Conservation (phyloP, 352 stramenopile species). For the Globisporangium recalcitrans region DNA sequence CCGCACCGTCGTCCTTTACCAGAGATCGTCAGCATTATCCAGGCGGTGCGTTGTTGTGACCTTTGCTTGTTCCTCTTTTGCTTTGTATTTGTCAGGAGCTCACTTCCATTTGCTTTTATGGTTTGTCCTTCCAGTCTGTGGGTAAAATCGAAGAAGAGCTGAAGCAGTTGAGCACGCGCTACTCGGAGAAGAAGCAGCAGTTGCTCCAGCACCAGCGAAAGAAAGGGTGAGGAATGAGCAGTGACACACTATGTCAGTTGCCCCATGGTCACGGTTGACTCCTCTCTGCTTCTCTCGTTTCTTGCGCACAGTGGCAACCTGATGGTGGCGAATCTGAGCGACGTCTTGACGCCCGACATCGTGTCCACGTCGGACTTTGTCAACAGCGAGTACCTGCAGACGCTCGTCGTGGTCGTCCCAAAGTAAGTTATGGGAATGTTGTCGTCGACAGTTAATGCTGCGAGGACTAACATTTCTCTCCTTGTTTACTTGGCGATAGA, state of each 20-base stretch:
- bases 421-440: no score
- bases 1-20: conserved; percentile 93
- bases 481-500: conserved; percentile 20
- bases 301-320: conserved; percentile 78
- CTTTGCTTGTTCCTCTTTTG: neutral
- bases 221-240: conserved; percentile 58
- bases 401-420: conserved; percentile 92
- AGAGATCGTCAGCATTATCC: conserved; percentile 94
- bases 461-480: neutral
- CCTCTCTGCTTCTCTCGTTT: neutral
- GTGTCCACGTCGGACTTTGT: conserved; percentile 89
- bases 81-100: neutral
- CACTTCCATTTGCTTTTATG: conserved; percentile 6
- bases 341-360: conserved; percentile 90
- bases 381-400: conserved; percentile 97
- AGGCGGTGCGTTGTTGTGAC: conserved; percentile 51
- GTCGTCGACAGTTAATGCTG: neutral
- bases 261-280: neutral
- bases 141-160: conserved; percentile 97
- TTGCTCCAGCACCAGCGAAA: conserved; percentile 90
- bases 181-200: conserved; percentile 92
- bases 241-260: neutral
- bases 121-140: conserved; percentile 47
- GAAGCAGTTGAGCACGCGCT: conserved; percentile 91
- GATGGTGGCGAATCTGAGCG: conserved; percentile 92